Evolutionary conservation across 2,329 filamentous ascomycete species (phyloP), one percentile per base, ranked within the genome.

Genomic region (Cadophora luteo-olivacea): DNA sequence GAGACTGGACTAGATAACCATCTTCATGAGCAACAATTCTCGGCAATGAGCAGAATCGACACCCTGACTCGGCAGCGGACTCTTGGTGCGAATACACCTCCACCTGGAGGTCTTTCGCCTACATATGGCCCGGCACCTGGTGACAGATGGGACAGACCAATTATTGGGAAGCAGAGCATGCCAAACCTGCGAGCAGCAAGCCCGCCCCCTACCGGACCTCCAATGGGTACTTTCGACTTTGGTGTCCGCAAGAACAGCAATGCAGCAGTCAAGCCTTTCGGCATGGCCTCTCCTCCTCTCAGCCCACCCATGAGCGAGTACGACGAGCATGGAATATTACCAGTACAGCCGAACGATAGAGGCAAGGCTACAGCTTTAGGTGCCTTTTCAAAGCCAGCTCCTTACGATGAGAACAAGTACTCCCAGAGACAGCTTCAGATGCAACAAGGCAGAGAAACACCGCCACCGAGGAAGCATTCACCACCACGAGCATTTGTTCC

Each of bases 371-470:
- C 93, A 0, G 91, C 92, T 0, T 83, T 89, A 79, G 88, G 89
- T 36, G 82, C 88, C 0, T 91, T 91, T 78, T 91, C 91, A 72
- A 93, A 93, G 76, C 92, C 94, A 0, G 81, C 83, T 1, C 87
- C 89, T 8, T 97, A 96, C 73, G 93, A 97, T 75, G 94, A 97
- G 76, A 88, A 91, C 24, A 92, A 93, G 75, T 97, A 93, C 75
- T 87, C 92, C 5, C 91, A 97, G 76, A 88, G 93, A 55, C 92
- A 97, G 76, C 82, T 92, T 60, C 92, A 94, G 77, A 87, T 97
- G 78, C 92, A 95, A 71, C 87, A 92, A 75, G 92, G 90, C 33
- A 87, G 91, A 32, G 90, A 91, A 66, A 88, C 87, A 0, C 87
- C 90, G 41, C 79, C 82, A 2, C 64, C 75, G 68, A 68, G 77